Evolutionary conservation across 106 monocot species (phyloP), one percentile per base, ranked within the genome.

Genomic region (Phalaenopsis aphrodite): DNA sequence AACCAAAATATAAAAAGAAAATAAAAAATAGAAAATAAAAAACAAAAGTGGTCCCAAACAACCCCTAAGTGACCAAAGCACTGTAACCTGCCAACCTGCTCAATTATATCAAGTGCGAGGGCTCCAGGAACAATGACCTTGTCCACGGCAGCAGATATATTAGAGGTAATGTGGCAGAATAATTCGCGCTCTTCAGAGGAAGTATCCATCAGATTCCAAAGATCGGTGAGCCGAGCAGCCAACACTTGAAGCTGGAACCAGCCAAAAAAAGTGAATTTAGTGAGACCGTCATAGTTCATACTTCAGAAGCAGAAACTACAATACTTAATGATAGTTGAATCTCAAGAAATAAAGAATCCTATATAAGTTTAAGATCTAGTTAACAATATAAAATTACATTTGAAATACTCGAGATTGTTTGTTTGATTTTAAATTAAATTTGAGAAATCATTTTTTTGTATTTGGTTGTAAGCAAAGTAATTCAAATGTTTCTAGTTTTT

Each of bases 211-310:
- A 78, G 55, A 55, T 78, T 78, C 78, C 78, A 78, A 55, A 78
- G 78, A 78, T 78, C 78, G 56, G 55, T 55, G 37, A 78, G 78
- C 52, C 77, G 91, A 17, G 81, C 61, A 37, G 88, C 89, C 67
- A 94, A 80, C 56, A 84, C 88, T 94, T 91, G 94, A 82, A 94
- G 79, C 94, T 94, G 84, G 77, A 48, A 45, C 71, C 43, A 77
- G 39, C 58, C 30, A 77, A 15, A 66, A 41, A 19, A 79, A 19
- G 15, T 72, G n/a, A 52, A 45, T 24, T 21, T 8, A 0, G 19
- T 61, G 61, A 61, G 21, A 5, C 21, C 61, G 61, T 3, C 7
- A 52, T 12, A 61, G 21, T 21, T n/a, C 61, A 61, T 5, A 61
- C n/a, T n/a, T n/a, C 61, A 61, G 3, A 61, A 61, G 61, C 61